Conservation (phyloP, 495 filamentous ascomycete species). For the Aspergillus mulundensis region DNA sequence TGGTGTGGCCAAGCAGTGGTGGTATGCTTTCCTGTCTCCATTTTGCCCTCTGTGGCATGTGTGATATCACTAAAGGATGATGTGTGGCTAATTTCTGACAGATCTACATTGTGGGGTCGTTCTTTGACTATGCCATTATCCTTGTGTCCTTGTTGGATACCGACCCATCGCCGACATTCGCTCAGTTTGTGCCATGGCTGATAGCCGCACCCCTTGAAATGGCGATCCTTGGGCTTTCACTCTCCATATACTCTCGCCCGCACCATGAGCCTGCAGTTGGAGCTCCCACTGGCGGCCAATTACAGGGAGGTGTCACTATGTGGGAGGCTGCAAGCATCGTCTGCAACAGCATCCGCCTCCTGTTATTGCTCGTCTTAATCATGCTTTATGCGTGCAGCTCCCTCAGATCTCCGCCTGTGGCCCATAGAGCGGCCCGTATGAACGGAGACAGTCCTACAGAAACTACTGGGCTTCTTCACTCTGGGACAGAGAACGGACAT, state of each 20-base stretch:
- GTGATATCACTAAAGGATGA: background rate
- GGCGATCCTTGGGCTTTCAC: constrained; percentile 60
- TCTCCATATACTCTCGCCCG: constrained; percentile 54
- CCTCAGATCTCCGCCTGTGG: constrained; percentile 30
- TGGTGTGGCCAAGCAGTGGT: constrained; percentile 85
- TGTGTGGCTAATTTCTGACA: constrained; percentile 30
- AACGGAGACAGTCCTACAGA: constrained; percentile 44
- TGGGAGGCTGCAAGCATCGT: constrained; percentile 65
- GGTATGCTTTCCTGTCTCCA: constrained; percentile 51
- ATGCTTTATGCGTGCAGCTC: constrained; percentile 55
- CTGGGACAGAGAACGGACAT: constrained; percentile 43
- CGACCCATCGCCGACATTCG: constrained; percentile 64
- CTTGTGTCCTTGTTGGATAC: constrained; percentile 80
- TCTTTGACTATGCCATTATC: constrained; percentile 68
- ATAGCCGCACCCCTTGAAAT: constrained; percentile 64
- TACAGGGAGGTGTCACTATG: constrained; percentile 49
- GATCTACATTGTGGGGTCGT: constrained; percentile 78
- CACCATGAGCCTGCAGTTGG: constrained; percentile 59
- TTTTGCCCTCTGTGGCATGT: background rate
- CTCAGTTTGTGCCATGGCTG: constrained; percentile 72
- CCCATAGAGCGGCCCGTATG: constrained; percentile 20
- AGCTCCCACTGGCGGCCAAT: constrained; percentile 40
- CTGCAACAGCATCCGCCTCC: constrained; percentile 55
- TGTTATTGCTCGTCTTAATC: constrained; percentile 55
- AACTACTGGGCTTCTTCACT: constrained; percentile 49